These are phyloP conservation scores for Ormosia semicastrata DNA, from an alignment of 306 rosid species.

Conservation along the genomic window DNA sequence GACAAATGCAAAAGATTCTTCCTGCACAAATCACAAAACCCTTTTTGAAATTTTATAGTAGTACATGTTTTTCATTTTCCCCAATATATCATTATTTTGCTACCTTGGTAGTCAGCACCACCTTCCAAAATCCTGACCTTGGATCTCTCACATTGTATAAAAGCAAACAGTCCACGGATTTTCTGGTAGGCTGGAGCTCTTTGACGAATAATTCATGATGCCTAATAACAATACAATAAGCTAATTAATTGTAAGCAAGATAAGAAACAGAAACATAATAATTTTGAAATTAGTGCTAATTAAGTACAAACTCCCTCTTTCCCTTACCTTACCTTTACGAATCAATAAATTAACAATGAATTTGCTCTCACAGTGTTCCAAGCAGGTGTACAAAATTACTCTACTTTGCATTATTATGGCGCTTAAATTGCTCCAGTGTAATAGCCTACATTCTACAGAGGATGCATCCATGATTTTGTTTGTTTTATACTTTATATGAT, in stretches of 20 bases:
- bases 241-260: not conserved
- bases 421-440: not conserved
- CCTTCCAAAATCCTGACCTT: slow-evolving; percentile 39
- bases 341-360: not conserved
- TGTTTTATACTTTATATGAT: not conserved
- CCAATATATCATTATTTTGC: slow-evolving; percentile 25
- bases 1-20: slow-evolving; percentile 34
- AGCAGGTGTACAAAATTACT: not conserved
- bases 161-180: slow-evolving; percentile 17
- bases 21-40: slow-evolving; percentile 20
- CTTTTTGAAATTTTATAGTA: not conserved
- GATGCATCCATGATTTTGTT: not conserved
- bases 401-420: not conserved
- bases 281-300: not conserved
- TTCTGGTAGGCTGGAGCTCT: slow-evolving; percentile 7
- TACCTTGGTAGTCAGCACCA: slow-evolving; percentile 26
- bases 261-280: slow-evolving; percentile 1
- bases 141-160: slow-evolving; percentile 32
- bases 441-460: not conserved
- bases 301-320: not conserved
- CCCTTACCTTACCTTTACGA: not conserved
- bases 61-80: slow-evolving; percentile 14
- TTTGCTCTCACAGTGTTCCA: not conserved
- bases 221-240: not conserved
- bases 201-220: not conserved